phyloP scores from a whole-genome alignment of 345 rosid genomes.

The Eucalyptus guilfoylei region DNA sequence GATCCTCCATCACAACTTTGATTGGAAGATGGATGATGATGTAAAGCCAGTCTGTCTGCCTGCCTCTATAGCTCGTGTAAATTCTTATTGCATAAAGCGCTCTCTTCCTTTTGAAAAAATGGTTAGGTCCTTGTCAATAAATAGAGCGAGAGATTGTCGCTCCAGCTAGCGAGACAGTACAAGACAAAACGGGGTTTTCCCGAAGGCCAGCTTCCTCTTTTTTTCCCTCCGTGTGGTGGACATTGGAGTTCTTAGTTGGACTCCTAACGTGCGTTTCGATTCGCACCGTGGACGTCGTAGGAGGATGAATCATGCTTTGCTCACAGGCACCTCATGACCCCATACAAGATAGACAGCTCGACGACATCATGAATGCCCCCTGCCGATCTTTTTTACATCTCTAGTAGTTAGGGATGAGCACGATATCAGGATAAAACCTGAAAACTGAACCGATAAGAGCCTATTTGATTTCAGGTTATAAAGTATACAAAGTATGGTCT shows the following conservation, averaged over 20 bases:
- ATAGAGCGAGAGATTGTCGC: background rate
- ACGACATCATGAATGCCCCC: background rate
- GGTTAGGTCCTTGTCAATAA: background rate
- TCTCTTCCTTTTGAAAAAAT: background rate
- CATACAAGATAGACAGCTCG: background rate
- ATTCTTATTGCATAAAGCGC: background rate
- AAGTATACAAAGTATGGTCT: rapidly evolving
- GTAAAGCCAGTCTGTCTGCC: background rate
- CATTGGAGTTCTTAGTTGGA: background rate
- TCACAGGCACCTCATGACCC: constrained; percentile 17
- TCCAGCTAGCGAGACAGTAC: background rate
- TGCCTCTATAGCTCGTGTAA: background rate
- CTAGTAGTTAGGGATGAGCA: too few relatives aligned
- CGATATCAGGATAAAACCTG: rapidly evolving
- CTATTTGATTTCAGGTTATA: too few relatives aligned
- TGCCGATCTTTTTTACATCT: background rate
- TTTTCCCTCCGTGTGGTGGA: too few relatives aligned
- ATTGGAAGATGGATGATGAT: background rate
- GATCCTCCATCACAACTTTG: background rate
- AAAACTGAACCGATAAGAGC: rapidly evolving
- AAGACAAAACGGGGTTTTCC: background rate
- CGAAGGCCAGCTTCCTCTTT: background rate
- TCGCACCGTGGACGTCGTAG: background rate
- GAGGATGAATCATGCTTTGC: background rate
- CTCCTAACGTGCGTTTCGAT: background rate